Conservation (phyloP, 2,329 filamentous ascomycete species). For the Pseudocercospora eumusae region DNA sequence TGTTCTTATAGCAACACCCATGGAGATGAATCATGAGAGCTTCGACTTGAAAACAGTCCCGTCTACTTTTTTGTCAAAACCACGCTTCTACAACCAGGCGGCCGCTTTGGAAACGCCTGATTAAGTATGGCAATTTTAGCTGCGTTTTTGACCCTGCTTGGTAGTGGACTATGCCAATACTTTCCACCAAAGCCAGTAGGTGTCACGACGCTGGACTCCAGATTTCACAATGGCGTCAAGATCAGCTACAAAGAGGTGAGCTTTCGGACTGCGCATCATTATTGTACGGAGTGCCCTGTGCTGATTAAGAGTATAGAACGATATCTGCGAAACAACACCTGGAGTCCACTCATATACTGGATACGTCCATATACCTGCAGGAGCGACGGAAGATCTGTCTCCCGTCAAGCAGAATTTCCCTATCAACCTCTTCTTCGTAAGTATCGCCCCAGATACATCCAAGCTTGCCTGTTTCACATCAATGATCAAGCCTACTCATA, state of each 20-base stretch:
- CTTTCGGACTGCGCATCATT: not conserved
- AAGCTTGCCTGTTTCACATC: not conserved
- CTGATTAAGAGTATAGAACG: not conserved
- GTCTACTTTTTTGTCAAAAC: not conserved
- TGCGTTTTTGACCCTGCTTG: not conserved
- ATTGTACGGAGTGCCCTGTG: too few species aligned
- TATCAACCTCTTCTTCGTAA: constrained; percentile 14
- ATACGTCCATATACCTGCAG: constrained; percentile 54
- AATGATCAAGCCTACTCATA: not conserved
- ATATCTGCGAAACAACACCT: constrained; percentile 60
- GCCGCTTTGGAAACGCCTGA: not conserved
- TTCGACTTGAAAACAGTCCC: not conserved
- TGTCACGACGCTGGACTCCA: constrained; percentile 44
- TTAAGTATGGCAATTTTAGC: not conserved
- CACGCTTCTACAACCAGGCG: not conserved
- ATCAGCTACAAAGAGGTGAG: constrained; percentile 26
- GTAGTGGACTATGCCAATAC: not conserved
- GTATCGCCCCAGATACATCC: not conserved
- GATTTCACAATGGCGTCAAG: constrained; percentile 40
- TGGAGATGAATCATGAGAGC: too few species aligned
- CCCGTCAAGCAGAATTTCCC: constrained; percentile 10
- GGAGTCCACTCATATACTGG: constrained; percentile 61
- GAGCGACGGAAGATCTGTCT: constrained; percentile 9
- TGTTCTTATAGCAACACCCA: not conserved
- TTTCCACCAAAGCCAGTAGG: constrained; percentile 47